phyloP scores from a whole-genome alignment of 495 filamentous ascomycete genomes.

The Cetradonia linearis region DNA sequence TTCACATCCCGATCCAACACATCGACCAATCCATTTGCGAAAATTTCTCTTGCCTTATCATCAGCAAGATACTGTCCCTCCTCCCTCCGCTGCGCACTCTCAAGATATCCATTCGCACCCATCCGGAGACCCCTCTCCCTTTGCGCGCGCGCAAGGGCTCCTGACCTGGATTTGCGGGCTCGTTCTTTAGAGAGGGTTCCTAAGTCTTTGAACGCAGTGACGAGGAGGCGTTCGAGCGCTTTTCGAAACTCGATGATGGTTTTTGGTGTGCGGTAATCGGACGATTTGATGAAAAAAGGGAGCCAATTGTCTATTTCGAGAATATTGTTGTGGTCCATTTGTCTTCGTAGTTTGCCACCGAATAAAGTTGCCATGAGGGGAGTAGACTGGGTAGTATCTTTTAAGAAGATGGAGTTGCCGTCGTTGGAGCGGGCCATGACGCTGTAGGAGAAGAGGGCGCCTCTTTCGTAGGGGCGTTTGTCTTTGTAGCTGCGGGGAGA shows the following conservation, averaged over 20 bases:
- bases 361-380: slow-evolving; percentile 41
- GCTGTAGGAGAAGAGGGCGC: slow-evolving; percentile 33
- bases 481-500: slow-evolving; percentile 20
- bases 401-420: slow-evolving; percentile 34
- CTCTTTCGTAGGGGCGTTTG: slow-evolving; percentile 1
- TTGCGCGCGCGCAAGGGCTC: neutral
- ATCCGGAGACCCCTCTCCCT: neutral
- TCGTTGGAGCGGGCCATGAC: slow-evolving; percentile 34
- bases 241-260: slow-evolving; percentile 38
- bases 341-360: slow-evolving; percentile 35
- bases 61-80: slow-evolving; percentile 31
- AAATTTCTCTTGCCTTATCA: slow-evolving; percentile 30
- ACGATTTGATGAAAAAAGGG: slow-evolving; percentile 30
- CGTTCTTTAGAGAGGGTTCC: slow-evolving; percentile 5
- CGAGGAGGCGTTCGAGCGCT: slow-evolving; percentile 28
- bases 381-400: slow-evolving; percentile 37
- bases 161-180: neutral
- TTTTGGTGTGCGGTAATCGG: slow-evolving; percentile 29
- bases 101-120: neutral
- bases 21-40: slow-evolving; percentile 35
- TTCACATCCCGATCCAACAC: slow-evolving; percentile 28
- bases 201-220: slow-evolving; percentile 20
- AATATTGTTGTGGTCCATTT: slow-evolving; percentile 21
- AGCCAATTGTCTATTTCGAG: slow-evolving; percentile 44
- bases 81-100: neutral